Evolutionary conservation across 176 grass and related monocot genomes (phyloP).

Genomic region (Oryza rufipogon): DNA sequence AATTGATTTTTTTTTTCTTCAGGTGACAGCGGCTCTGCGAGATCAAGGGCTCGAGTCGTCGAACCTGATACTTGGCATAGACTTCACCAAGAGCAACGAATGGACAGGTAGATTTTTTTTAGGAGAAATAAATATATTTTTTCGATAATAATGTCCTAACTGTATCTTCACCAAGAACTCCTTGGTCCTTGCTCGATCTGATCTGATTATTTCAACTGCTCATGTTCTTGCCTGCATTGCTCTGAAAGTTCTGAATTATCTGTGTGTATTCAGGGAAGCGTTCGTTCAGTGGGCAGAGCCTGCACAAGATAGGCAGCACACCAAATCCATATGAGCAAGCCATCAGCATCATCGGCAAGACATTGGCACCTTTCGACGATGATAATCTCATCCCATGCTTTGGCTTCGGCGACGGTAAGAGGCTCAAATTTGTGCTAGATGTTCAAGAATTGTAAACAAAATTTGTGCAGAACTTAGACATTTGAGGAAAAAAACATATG

Average conservation of each 20-base stretch:
- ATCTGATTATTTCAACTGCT: background rate
- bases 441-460: background rate
- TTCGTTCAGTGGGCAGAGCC: slow-evolving; percentile 81
- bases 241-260: background rate
- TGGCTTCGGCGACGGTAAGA: slow-evolving; percentile 89
- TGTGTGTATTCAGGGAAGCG: slow-evolving; percentile 49
- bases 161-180: background rate
- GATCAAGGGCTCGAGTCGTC: slow-evolving; percentile 85
- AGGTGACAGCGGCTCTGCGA: slow-evolving; percentile 67
- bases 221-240: slow-evolving; percentile 8
- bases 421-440: background rate
- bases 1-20: background rate
- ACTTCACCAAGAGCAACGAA: slow-evolving; percentile 99
- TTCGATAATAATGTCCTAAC: background rate
- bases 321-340: slow-evolving; percentile 92
- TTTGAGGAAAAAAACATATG: background rate
- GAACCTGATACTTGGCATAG: slow-evolving; percentile 90
- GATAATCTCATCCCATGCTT: slow-evolving; percentile 94
- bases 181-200: background rate
- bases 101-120: slow-evolving; percentile 67
- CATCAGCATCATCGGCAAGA: slow-evolving; percentile 87
- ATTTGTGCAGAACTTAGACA: background rate
- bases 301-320: slow-evolving; percentile 54
- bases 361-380: slow-evolving; percentile 87
- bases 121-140: background rate